Conservation (phyloP, 2,329 filamentous ascomycete species). For the Westerdykella aurantiaca region DNA sequence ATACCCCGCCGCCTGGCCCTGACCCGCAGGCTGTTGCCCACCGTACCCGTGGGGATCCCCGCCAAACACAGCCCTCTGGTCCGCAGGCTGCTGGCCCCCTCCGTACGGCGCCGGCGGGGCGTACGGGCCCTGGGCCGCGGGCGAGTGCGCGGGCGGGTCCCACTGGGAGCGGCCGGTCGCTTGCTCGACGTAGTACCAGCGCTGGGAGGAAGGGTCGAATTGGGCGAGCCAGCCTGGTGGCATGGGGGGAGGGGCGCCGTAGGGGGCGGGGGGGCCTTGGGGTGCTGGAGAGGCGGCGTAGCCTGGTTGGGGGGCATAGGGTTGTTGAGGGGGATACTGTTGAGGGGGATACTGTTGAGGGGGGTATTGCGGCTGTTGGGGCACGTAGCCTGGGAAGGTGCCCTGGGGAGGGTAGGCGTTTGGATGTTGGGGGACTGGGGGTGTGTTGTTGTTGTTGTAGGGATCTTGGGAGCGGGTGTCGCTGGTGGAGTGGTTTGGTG, state of each 20-base stretch:
- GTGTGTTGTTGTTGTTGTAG: too few relatives aligned
- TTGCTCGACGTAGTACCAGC: conserved; percentile 61
- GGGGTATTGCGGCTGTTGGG: conserved; percentile 1
- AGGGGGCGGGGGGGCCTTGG: conserved; percentile 26
- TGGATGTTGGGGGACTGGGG: too few relatives aligned
- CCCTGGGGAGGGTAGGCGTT: neutral
- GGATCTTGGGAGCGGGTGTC: neutral
- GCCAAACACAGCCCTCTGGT: conserved; percentile 22
- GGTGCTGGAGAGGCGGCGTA: conserved; percentile 17
- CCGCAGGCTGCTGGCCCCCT: neutral
- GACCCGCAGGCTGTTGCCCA: neutral
- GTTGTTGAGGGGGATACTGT: conserved; percentile 4
- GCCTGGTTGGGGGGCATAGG: conserved; percentile 4
- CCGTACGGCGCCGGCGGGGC: conserved; percentile 25
- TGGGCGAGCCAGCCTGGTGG: conserved; percentile 55
- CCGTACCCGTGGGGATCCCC: conserved; percentile 12
- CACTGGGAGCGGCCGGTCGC: conserved; percentile 58
- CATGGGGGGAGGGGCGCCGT: conserved; percentile 49
- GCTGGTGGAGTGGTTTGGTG: neutral
- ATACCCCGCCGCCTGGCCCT: too few relatives aligned
- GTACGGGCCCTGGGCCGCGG: conserved; percentile 28
- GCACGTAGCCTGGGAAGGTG: conserved; percentile 6
- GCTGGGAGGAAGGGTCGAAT: conserved; percentile 56
- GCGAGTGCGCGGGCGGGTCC: conserved; percentile 48
- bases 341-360: conserved; percentile 4